These are phyloP conservation scores for Tulasnella sp. DNA, from an alignment of 768 basidiomycete genomes.

Conservation along the genomic window DNA sequence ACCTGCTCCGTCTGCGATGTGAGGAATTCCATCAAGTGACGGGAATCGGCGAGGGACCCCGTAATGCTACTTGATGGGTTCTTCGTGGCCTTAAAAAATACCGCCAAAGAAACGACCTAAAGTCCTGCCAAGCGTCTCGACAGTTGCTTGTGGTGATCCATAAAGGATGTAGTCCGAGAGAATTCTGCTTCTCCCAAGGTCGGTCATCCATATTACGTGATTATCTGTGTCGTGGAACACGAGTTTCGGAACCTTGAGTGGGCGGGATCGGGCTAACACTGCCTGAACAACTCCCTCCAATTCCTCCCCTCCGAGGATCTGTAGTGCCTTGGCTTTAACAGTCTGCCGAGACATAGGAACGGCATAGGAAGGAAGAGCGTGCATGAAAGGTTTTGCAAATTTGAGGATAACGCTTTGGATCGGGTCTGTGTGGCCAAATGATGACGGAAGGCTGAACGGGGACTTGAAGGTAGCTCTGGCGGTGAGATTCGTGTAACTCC, in stretches of 20 bases:
- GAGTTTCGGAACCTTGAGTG: conserved; percentile 5
- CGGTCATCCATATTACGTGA: conserved; percentile 13
- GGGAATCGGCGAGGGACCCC: not conserved
- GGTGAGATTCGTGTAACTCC: not conserved
- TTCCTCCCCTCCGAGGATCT: not conserved
- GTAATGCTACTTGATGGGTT: not conserved
- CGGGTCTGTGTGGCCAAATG: not conserved
- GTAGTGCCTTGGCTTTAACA: not conserved
- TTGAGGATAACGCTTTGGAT: not conserved
- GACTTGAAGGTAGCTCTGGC: not conserved
- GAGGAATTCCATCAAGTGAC: conserved; percentile 8
- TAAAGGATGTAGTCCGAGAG: conserved; percentile 6
- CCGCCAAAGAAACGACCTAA: not conserved
- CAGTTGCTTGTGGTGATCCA: not conserved
- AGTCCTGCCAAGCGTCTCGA: not conserved
- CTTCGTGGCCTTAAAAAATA: not conserved
- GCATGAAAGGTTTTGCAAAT: not conserved
- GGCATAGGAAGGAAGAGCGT: not conserved
- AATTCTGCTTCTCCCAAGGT: not conserved
- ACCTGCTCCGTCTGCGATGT: not conserved
- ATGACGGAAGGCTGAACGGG: not conserved
- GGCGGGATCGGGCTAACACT: not conserved
- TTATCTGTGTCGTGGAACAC: conserved; percentile 4
- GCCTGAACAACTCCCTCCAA: not conserved
- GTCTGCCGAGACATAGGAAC: conserved; percentile 17